Evolutionary conservation across 2,329 filamentous ascomycete genomes (phyloP), one percentile per base, ranked within the genome.

Genomic region (Alternaria conjuncta): DNA sequence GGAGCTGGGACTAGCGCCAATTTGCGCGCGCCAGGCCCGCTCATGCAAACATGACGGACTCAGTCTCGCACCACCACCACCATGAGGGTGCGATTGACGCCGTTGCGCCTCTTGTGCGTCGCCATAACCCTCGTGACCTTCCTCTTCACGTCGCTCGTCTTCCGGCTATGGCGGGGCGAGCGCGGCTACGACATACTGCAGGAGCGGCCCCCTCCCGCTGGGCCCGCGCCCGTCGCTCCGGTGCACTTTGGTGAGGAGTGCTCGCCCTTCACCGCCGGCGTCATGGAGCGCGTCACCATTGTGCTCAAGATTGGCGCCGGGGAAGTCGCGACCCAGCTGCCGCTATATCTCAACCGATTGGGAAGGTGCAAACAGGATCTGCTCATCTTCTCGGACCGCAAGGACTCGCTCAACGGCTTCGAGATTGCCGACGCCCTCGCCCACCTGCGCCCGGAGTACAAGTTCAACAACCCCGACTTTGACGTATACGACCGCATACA

Each of bases 241-340:
- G 69, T 78, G 25, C 62, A 57, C 57, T 73, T 75, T 57, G 76
- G 76, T 51, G 63, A 74, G 23, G 71, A 75, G 51, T 79, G 76
- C 69, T 74, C 75, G 15, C 75, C 75, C 28, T 79, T 79, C 61
- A 63, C 50, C 44, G 65, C 67, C 55, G 75, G 75, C 65, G 72
- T 70, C 65, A 74, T 79, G 72, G 69, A 76, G 44, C 84, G 87
- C 72, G 75, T 88, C 25, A 83, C 87, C 15, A 82, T 89, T 12
- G 81, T 88, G 18, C 79, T 89, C 66, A 86, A 87, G 68, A 87
- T 87, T 5, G 87, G 87, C 50, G 85, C 86, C 7, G 87, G 85
- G 15, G 86, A 89, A 72, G 82, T 85, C 10, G 77, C 80, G 49
- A 84, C 85, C 20, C 86, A 87, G 73, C 82, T 89, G n/a, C 86